Evolutionary conservation across 371 early-diverging fungal species (phyloP), one percentile per base, ranked within the genome.

Genomic region (Apophysomyces ossiformis): DNA sequence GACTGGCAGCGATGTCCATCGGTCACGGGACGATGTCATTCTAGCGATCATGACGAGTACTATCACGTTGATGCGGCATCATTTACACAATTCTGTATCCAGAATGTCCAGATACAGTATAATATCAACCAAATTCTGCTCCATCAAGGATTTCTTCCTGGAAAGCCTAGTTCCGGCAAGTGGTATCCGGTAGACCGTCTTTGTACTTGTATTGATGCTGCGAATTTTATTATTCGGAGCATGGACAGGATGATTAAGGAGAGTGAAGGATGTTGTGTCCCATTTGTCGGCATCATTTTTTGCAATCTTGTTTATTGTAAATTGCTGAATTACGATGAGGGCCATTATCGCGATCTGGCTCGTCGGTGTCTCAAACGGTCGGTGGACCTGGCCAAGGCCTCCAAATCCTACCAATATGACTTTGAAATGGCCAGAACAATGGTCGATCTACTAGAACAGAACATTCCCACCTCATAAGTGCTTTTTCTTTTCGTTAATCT

Each of bases 81-180:
- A 46, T 70, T 78, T 61, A 60, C 66, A 7, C 58, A 67, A 54
- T 70, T 66, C 56, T 82, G 82, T 64, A 74, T 75, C 32, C 61
- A 72, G 18, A 61, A 58, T 37, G 73, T 79, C 5, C 75, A 73
- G 21, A 69, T 82, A 1, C 60, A 75, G 37, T 79, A 74, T 57
- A 62, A 72, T 46, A 76, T 75, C 69, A 82, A 79, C 68, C 73
- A 75, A 43, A 77, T 79, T 35, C 61, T 82, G 13, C 59, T 82
- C 4, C 66, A 79, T 56, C 75, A 74, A 65, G 74, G 76, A 1
- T 76, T 82, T 60, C 64, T 77, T 16, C 71, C 77, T 1, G 44
- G 67, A 1, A 67, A 72, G 15, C 71, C 54, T 59, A 57, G 66
- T 6, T 74, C 76, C 5, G 63, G 64, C 5, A 68, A 70, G 1